Evolutionary conservation across 306 rosid species (phyloP), one percentile per base, ranked within the genome.

Genomic region (Gastrolobium villosum): DNA sequence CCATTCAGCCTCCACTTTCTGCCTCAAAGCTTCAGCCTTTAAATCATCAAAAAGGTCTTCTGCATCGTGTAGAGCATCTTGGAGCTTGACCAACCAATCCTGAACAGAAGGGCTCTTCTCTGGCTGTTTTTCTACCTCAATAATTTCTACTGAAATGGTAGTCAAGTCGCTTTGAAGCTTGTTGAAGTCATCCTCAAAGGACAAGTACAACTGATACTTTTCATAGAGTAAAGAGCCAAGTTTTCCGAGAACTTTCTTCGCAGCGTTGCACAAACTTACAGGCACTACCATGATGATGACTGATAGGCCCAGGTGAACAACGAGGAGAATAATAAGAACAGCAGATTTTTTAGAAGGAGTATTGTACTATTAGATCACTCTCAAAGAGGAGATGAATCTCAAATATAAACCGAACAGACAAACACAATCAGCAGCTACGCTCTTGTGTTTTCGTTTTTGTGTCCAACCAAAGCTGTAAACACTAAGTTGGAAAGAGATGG

Each of bases 21-120:
- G 78, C 36, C 64, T 39, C 77, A 71, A 53, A 56, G 28, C 68
- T 65, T 80, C 80, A 2, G 67, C 72, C 1, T 49, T 31, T 9
- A 81, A n/a, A 48, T 81, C 84, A 35, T 81, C 86, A 3, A 85
- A 10, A 56, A 85, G 14, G 62, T 81, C 84, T 45, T 62, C 63
- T 11, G 80, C 78, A 34, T 84, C 81, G 36, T 81, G 39, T 6
- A 81, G 39, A 8, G 26, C 41, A 14, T 40, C 67, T 11, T 34
- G 67, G 65, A 81, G 79, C 66, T 65, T 68, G 57, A 20, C 5
- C 65, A 85, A 59, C 84, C 86, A 81, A 48, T 45, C 49, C 26
- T 34, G 50, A 31, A 78, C 75, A 1, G 15, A 53, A 46, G 54
- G 11, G 48, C 55, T 85, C 41, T 34, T n/a, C 13, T 46, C 46